Evolutionary conservation across 2,329 filamentous ascomycete genomes (phyloP), one percentile per base, ranked within the genome.

Genomic region (Pyrenophora seminiperda): DNA sequence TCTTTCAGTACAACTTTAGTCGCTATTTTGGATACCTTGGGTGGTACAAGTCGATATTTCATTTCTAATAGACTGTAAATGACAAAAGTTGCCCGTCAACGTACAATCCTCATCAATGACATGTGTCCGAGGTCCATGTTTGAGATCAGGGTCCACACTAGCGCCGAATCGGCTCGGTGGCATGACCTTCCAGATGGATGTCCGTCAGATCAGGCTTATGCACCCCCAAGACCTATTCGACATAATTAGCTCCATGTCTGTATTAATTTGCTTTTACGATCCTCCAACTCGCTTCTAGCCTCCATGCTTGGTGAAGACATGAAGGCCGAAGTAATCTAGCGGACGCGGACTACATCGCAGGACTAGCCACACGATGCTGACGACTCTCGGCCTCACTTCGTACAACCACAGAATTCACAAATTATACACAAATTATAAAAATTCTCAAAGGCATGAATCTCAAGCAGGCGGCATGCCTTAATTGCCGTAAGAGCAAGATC

Each of bases 401-500:
- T 18, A 22, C 18, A 36, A 36, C 13, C 27, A 30, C 30, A 32
- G n/a, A 13, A 17, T 19, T 27, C 31, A 22, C 10, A 36, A 24
- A 19, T 33, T 29, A 31, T 14, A 41, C 34, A 31, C 18, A 41
- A 31, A 18, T 3, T n/a, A n/a, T n/a, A n/a, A n/a, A n/a, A n/a
- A n/a, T 13, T 3, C 13, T n/a, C 18, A 19, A 29, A 50, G 49
- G 49, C 38, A 65, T 63, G 62, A 63, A 60, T 48, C 51, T 41
- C 36, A 74, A 72, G 53, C 70, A 73, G 51, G 82, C 84, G 7
- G 84, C 84, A 32, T 87, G 85, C 68, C 75, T 87, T 31, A 82
- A 80, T 52, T 89, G 86, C 64, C 80, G 86, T 48, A 79, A 80
- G 59, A 87, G 84, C 73, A 89, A 89, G 75, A 85, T 87, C 62